Base-by-base conservation (phyloP, 306 rosid species). In the Corylus avellana region DNA sequence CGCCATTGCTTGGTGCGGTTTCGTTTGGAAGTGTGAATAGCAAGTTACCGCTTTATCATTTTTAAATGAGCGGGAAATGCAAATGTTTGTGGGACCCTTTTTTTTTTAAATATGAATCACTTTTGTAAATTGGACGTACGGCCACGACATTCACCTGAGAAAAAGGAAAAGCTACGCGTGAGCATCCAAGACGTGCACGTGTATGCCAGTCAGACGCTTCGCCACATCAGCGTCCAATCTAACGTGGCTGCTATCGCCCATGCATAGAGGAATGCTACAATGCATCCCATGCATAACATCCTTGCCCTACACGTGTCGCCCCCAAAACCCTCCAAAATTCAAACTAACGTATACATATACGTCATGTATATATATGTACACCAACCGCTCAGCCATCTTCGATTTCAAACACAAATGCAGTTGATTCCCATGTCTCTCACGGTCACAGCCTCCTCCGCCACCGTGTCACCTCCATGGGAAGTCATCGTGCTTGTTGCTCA, bases 381-480 rank as follows among this genome's bases (percentile, higher is more conserved):
- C 70, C 8, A 48, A 58, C 73, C 68, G 57, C 55, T 51, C 1
- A 4, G 14, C 47, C 2, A 14, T 39, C 27, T 47, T 8, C 67
- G 54, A 27, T 62, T 62, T 27, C 37, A 13, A 12, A 25, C 37
- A 8, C 64, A 58, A 32, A 32, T 32, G 2, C 22, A 10, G n/a
- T 70, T 25, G 14, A 76, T 3, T 25, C 16, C 49, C 70, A 74
- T 72, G 77, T 22, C 49, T 77, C 20, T 12, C 12, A 53, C 72
- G 11, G 68, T 12, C 12, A 53, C 72, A 10, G 68, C 8, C 27
- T 2, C 12, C 75, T 1, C 12, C 78, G 10, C 47, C 56, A 9
- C 20, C 77, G 44, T n/a, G 8, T n/a, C 87, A 16, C 70, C 86
- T 0, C 82, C 88, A 50, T 89, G 93, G 90, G 88, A 89, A 80